phyloP scores from a whole-genome alignment of 1,284 basidiomycete species.

The Gomphus bonarii region DNA sequence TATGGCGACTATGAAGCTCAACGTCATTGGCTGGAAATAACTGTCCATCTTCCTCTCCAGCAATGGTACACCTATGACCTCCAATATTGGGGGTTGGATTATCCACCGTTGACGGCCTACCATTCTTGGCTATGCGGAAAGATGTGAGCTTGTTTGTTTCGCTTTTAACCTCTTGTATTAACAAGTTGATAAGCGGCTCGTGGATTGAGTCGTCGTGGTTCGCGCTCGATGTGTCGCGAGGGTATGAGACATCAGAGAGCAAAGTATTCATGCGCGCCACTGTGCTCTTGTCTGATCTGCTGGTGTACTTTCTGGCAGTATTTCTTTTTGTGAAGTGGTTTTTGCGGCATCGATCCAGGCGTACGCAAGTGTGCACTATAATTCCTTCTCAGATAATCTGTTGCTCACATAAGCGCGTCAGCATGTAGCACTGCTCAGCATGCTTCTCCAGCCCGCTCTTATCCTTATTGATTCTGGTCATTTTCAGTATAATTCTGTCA shows the following conservation, averaged over 20 bases:
- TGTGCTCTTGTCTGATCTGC: constrained; percentile 59
- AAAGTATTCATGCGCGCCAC: constrained; percentile 75
- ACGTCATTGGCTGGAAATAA: constrained; percentile 90
- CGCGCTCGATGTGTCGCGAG: constrained; percentile 64
- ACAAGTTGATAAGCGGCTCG: constrained; percentile 40
- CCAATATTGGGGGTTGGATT: constrained; percentile 87
- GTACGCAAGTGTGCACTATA: constrained; percentile 49
- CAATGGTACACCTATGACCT: constrained; percentile 86
- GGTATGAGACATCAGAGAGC: constrained; percentile 57
- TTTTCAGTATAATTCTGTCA: constrained; percentile 88
- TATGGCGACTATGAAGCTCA: constrained; percentile 92
- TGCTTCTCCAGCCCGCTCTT: constrained; percentile 77
- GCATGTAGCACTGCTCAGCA: constrained; percentile 62
- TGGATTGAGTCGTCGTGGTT: constrained; percentile 69
- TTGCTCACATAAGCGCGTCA: constrained; percentile 20
- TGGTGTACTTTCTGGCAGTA: constrained; percentile 72
- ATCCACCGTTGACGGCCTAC: constrained; percentile 88
- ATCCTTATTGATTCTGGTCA: constrained; percentile 86
- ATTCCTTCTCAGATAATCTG: neutral
- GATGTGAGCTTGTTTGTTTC: constrained; percentile 32
- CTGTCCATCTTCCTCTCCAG: constrained; percentile 58
- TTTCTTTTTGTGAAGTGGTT: constrained; percentile 51
- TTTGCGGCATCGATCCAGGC: constrained; percentile 53
- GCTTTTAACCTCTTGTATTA: neutral
- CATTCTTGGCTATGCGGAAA: constrained; percentile 72